Percentiles rank a stretch among this genome's conserved stretches.
These are phyloP conservation scores for Spironucleus salmonicida DNA, from an alignment of 208 protist genomes.

Conservation along the genomic window DNA sequence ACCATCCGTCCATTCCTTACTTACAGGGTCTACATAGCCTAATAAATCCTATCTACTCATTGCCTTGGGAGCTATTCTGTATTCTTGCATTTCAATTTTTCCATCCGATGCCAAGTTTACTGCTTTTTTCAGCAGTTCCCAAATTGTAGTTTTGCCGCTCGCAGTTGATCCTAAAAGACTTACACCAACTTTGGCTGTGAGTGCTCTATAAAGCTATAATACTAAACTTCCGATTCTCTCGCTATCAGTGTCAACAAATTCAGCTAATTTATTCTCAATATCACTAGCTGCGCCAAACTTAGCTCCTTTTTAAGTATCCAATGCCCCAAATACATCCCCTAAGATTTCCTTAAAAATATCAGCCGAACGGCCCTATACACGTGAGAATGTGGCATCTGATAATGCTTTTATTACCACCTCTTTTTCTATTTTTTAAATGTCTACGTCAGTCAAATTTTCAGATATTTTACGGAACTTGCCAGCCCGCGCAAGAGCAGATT, in stretches of 20 bases:
- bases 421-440: background rate
- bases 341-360: constrained; percentile 24
- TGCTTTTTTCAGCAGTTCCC: background rate
- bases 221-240: background rate
- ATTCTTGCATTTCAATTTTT: constrained; percentile 17
- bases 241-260: background rate
- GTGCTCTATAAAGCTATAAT: constrained; percentile 21
- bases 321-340: background rate
- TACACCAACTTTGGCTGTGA: constrained; percentile 14
- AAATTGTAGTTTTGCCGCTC: background rate
- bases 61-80: constrained; percentile 84
- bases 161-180: background rate
- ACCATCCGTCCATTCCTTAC: constrained; percentile 96
- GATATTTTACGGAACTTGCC: background rate
- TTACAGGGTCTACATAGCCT: constrained; percentile 85
- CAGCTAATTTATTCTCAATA: constrained; percentile 8
- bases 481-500: background rate
- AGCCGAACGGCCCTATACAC: background rate
- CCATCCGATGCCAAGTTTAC: background rate
- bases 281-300: background rate
- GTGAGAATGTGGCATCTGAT: constrained; percentile 15
- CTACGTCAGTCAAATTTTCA: background rate
- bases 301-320: background rate
- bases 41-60: constrained; percentile 89
- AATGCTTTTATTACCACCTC: constrained; percentile 5